Evolutionary conservation across 2,329 filamentous ascomycete genomes (phyloP).

Genomic region (Pestalotiopsis sp.): DNA sequence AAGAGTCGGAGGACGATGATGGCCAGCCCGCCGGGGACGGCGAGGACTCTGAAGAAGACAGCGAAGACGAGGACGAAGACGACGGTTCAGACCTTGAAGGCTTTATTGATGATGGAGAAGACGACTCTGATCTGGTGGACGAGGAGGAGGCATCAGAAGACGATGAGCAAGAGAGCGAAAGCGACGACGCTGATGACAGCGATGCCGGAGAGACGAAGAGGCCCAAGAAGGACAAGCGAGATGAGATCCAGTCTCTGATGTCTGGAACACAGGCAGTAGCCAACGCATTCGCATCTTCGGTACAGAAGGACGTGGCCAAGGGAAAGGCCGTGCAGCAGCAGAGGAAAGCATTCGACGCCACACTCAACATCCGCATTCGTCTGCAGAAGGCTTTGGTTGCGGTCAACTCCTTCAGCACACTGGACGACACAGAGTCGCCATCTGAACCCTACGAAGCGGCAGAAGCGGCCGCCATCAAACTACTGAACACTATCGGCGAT

Average conservation of each 20-base stretch:
- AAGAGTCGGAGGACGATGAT: conserved; percentile 31
- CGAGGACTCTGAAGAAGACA: conserved; percentile 36
- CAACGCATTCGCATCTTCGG: conserved; percentile 62
- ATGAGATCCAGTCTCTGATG: conserved; percentile 37
- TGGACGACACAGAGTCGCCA: conserved; percentile 44
- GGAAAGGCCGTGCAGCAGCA: conserved; percentile 85
- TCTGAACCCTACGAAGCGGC: conserved; percentile 69
- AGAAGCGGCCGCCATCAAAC: conserved; percentile 80
- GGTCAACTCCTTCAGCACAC: conserved; percentile 69
- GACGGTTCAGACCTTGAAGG: conserved; percentile 17
- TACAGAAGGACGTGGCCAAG: conserved; percentile 79
- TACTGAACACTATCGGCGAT: conserved; percentile 79
- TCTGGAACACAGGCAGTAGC: conserved; percentile 57
- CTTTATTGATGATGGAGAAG: conserved; percentile 35
- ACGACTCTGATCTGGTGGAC: conserved; percentile 23
- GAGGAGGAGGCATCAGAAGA: conserved; percentile 30
- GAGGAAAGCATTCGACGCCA: conserved; percentile 80
- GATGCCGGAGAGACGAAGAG: conserved; percentile 9
- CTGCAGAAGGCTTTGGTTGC: conserved; percentile 88
- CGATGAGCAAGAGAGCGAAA: conserved; percentile 17
- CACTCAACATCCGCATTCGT: conserved; percentile 88
- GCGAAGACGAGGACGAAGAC: conserved; percentile 22
- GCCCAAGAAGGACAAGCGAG: conserved; percentile 33
- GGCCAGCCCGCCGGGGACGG: conserved; percentile 37
- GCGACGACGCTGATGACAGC: conserved; percentile 37